Base-by-base conservation (phyloP, 306 rosid species). In the Vigna reflexopilosa region DNA sequence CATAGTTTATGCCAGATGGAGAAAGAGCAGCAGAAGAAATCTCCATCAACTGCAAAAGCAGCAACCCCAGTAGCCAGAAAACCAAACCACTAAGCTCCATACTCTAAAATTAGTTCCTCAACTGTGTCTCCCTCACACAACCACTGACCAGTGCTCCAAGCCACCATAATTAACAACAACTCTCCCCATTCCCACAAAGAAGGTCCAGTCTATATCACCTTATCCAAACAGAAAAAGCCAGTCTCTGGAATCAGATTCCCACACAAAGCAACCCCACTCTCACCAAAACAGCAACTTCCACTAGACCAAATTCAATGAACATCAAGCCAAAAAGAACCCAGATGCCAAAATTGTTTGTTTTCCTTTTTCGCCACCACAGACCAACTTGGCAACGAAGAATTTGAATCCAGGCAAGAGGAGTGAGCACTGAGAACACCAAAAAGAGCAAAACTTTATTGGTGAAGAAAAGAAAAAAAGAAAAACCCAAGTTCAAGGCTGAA, bases 1-100 rank as follows among this genome's bases (percentile, higher is more conserved):
- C 99, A 62, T 82, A 96, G 83, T 96, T 96, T 49, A 96, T 88
- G 77, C 99, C 99, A 82, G 97, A 82, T 76, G 99, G 99, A 78
- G 99, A 96, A 70, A 96, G 91, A 49, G 93, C 86, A 71, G 97
- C 98, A 80, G 87, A 90, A 85, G 94, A 83, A 84, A 86, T 55
- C 56, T 85, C 85, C 65, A 85, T 47, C 75, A 86, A 67, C 66
- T 88, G 80, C 77, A 87, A 86, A 90, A 88, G 84, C 45, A 90
- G 66, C 20, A 87, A 68, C 87, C 86, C 77, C 83, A 84, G 76
- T 77, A 77, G 80, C 89, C 87, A 92, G 66, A 83, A 78, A 56
- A 86, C 62, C 49, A 64, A 54, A 82, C 78, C 9, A 67, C 40
- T 19, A 47, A 59, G 45, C 70, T 80, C 91, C 98, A 95, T 90